These are phyloP conservation scores for Leersia perrieri DNA, from an alignment of 176 grass and related monocot species.

Conservation along the genomic window DNA sequence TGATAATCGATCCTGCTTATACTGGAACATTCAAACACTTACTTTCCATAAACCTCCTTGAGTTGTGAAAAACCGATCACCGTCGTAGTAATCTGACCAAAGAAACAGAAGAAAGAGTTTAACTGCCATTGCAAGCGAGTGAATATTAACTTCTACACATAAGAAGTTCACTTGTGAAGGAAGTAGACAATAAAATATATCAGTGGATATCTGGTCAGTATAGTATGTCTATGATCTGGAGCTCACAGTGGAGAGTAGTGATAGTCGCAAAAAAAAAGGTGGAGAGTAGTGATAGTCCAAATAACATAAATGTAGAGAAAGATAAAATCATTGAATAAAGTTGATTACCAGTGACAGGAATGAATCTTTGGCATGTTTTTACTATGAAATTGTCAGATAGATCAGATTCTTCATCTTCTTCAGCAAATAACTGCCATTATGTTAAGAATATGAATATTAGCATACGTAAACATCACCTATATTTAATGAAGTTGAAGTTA, in stretches of 20 bases:
- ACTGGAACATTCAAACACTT: constrained; percentile 61
- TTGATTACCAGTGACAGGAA: constrained; percentile 79
- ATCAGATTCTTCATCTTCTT: constrained; percentile 80
- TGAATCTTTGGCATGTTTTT: constrained; percentile 93
- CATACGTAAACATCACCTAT: not conserved
- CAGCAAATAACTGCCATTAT: constrained; percentile 75
- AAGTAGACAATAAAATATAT: constrained; percentile 13
- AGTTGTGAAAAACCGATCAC: constrained; percentile 74
- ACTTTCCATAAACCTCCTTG: constrained; percentile 87
- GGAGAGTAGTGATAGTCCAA: constrained; percentile 5
- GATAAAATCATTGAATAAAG: constrained; percentile 12
- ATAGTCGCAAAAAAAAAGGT: constrained; percentile 17
- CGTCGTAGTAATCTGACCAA: constrained; percentile 80
- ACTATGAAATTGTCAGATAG: constrained; percentile 97
- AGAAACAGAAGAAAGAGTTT: constrained; percentile 33
- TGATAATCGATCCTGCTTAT: constrained; percentile 16
- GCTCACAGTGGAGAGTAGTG: not conserved
- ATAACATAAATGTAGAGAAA: constrained; percentile 24
- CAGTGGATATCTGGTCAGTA: not conserved
- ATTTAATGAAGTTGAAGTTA: constrained; percentile 1
- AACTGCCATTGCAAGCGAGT: not conserved
- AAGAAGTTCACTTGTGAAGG: not conserved
- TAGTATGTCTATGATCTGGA: constrained; percentile 13
- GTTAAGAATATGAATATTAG: constrained; percentile 24
- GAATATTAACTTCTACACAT: constrained; percentile 11